phyloP scores from a whole-genome alignment of 2,329 filamentous ascomycete species.

The Aspergillus ochraceus region DNA sequence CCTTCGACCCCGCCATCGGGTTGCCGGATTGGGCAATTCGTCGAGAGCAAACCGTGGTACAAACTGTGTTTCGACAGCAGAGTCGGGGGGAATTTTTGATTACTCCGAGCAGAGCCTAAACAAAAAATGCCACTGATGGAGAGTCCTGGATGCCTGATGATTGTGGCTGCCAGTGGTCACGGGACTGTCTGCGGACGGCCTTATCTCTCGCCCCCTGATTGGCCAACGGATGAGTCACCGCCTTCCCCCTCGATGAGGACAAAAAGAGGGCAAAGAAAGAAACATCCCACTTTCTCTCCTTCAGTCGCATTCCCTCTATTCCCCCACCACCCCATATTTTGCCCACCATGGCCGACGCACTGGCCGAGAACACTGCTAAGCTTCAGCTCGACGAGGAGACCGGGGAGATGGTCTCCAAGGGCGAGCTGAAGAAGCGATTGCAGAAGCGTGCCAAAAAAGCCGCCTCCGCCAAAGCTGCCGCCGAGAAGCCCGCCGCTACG shows the following conservation, averaged over 20 bases:
- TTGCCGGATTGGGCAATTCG: neutral
- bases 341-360: slow-evolving; percentile 19
- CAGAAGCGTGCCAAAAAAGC: slow-evolving; percentile 28
- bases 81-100: no score
- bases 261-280: neutral
- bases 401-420: slow-evolving; percentile 26
- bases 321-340: neutral
- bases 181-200: no score
- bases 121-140: no score
- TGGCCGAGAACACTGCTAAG: slow-evolving; percentile 19
- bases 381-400: slow-evolving; percentile 23
- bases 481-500: slow-evolving; percentile 47
- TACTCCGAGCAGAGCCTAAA: no score
- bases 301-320: neutral
- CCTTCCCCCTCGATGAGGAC: neutral
- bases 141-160: no score
- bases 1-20: neutral
- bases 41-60: no score
- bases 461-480: slow-evolving; percentile 26
- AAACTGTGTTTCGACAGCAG: no score
- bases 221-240: neutral
- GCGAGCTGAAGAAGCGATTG: slow-evolving; percentile 30
- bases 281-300: neutral
- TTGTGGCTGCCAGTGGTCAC: no score
- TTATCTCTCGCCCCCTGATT: no score